Conservation (phyloP, 345 rosid genomes). For the Gossypium australe region DNA sequence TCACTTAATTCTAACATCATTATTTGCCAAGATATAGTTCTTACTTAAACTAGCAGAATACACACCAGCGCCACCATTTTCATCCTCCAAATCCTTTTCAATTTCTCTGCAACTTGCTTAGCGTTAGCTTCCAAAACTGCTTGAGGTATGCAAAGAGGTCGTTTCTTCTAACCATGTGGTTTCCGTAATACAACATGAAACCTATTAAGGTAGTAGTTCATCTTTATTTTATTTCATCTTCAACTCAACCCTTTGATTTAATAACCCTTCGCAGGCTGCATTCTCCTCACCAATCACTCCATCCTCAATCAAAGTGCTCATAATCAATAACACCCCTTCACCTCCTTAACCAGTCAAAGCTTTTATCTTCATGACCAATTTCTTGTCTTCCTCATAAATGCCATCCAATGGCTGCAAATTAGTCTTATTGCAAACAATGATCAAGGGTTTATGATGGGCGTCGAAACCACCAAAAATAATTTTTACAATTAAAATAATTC, state of each 20-base stretch:
- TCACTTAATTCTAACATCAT: too few species aligned
- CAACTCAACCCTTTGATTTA: slow-evolving; percentile 79
- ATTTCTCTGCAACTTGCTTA: slow-evolving; percentile 50
- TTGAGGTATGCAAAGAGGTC: slow-evolving; percentile 70
- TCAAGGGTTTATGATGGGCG: slow-evolving; percentile 25
- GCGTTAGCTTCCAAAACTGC: slow-evolving; percentile 70
- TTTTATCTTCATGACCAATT: slow-evolving; percentile 71
- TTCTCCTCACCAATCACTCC: slow-evolving; percentile 83
- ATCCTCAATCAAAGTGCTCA: slow-evolving; percentile 83
- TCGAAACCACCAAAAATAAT: too few species aligned
- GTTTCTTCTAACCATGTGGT: slow-evolving; percentile 57
- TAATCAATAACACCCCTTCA: slow-evolving; percentile 58
- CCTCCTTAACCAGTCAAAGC: slow-evolving; percentile 58
- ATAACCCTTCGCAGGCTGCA: slow-evolving; percentile 79
- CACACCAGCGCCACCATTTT: slow-evolving; percentile 93
- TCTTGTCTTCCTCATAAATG: slow-evolving; percentile 60
- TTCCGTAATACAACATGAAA: slow-evolving; percentile 86
- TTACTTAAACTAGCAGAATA: slow-evolving; percentile 83
- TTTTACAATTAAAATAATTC: too few species aligned
- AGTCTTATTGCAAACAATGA: slow-evolving; percentile 91
- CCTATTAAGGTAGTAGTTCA: slow-evolving; percentile 60
- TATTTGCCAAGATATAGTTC: slow-evolving; percentile 66
- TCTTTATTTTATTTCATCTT: slow-evolving; percentile 91
- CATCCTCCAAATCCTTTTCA: slow-evolving; percentile 79
- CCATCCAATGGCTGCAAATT: slow-evolving; percentile 84